These are phyloP conservation scores for Aspergillus sp. DNA, from an alignment of 2,329 filamentous ascomycete species.

Conservation along the genomic window DNA sequence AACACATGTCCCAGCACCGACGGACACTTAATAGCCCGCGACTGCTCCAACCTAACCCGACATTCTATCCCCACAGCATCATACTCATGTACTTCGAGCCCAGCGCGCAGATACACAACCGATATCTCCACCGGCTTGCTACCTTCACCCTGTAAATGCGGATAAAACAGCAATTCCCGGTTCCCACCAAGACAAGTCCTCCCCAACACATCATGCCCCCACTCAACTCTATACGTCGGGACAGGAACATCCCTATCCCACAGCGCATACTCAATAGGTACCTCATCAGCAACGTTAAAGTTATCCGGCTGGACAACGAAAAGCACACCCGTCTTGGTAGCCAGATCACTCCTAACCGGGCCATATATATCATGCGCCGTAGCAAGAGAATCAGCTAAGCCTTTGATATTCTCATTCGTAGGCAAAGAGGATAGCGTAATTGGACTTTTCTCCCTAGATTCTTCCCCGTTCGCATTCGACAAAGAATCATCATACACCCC, in stretches of 20 bases:
- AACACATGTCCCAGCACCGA: conserved; percentile 45
- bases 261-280: conserved; percentile 48
- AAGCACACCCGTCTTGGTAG: conserved; percentile 37
- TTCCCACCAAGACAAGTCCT: conserved; percentile 33
- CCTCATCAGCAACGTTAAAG: conserved; percentile 49
- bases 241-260: conserved; percentile 39
- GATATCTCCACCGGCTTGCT: conserved; percentile 39
- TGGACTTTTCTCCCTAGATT: no score
- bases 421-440: no score
- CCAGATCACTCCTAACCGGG: conserved; percentile 10
- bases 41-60: conserved; percentile 41
- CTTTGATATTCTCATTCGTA: neutral
- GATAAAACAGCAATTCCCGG: conserved; percentile 41
- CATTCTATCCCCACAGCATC: conserved; percentile 29
- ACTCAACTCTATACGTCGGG: conserved; percentile 41
- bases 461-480: neutral
- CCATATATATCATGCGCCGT: conserved; percentile 39
- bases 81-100: conserved; percentile 47
- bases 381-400: conserved; percentile 33
- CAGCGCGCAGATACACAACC: conserved; percentile 48
- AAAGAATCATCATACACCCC: conserved; percentile 27
- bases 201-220: conserved; percentile 32
- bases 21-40: conserved; percentile 49
- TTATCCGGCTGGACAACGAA: conserved; percentile 49
- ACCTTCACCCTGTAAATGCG: conserved; percentile 17